Conservation (phyloP, 768 basidiomycete species). For the Panaeolus cyanescens region DNA sequence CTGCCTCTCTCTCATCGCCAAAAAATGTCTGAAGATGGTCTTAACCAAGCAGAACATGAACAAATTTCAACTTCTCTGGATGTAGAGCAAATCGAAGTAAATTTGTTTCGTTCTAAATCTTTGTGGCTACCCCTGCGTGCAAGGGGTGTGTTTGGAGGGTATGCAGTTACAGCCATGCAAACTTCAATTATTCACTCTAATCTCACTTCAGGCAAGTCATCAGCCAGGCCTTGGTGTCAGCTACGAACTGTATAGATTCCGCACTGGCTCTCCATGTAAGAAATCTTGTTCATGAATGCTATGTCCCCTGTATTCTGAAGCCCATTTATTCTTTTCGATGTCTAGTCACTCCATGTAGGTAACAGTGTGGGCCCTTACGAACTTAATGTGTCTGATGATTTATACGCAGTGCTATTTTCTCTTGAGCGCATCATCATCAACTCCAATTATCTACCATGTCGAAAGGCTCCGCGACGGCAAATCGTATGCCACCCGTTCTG, state of each 20-base stretch:
- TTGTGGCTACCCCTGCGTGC: slow-evolving; percentile 61
- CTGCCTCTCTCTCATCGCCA: not conserved
- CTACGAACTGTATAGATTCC: slow-evolving; percentile 72
- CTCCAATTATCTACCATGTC: slow-evolving; percentile 78
- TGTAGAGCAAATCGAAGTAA: slow-evolving; percentile 75
- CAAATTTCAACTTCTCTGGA: slow-evolving; percentile 76
- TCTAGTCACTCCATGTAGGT: not conserved
- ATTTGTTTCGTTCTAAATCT: slow-evolving; percentile 77
- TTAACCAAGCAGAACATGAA: slow-evolving; percentile 59
- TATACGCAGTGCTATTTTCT: slow-evolving; percentile 80
- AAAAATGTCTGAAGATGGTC: slow-evolving; percentile 25
- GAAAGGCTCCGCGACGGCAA: slow-evolving; percentile 75
- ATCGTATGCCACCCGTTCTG: slow-evolving; percentile 68
- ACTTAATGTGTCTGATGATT: too few species aligned
- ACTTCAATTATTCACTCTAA: not conserved
- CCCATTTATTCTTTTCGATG: not conserved
- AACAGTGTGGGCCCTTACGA: too few species aligned
- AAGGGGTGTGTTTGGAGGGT: slow-evolving; percentile 84
- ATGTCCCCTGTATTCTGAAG: not conserved
- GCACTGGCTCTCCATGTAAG: slow-evolving; percentile 74
- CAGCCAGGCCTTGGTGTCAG: slow-evolving; percentile 82
- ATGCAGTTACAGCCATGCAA: slow-evolving; percentile 11
- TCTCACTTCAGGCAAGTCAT: slow-evolving; percentile 63
- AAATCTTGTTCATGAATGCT: slow-evolving; percentile 4
- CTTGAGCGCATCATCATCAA: slow-evolving; percentile 68